phyloP scores from a whole-genome alignment of 805 yeast species.

The Candida hispaniensis region DNA sequence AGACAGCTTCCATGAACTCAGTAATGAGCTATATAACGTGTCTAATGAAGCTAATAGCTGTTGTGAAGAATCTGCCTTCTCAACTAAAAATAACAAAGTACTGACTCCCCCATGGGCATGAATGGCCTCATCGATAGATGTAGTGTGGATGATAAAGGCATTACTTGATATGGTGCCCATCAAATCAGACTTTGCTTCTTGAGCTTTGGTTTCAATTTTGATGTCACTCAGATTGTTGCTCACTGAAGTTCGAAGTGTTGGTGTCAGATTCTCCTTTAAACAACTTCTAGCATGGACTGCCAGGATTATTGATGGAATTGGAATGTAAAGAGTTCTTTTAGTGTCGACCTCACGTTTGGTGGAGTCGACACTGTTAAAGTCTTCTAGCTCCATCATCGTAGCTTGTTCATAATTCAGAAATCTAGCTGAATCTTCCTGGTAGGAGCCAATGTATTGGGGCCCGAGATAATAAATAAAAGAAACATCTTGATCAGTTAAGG shows the following conservation, averaged over 20 bases:
- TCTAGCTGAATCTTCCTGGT: constrained; percentile 6
- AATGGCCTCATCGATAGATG: constrained; percentile 10
- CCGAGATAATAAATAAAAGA: constrained; percentile 8
- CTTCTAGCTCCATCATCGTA: constrained; percentile 4
- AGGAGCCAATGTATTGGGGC: constrained; percentile 5
- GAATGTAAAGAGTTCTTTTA: constrained; percentile 2
- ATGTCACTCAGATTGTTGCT: constrained; percentile 5
- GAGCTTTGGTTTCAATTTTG: constrained; percentile 4
- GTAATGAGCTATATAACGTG: constrained; percentile 6
- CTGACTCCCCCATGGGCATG: constrained; percentile 11
- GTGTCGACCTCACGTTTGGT: constrained; percentile 1
- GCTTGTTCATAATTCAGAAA: constrained; percentile 10
- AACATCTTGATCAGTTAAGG: constrained; percentile 7
- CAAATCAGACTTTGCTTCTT: no score
- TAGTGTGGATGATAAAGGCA: not conserved
- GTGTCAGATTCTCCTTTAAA: no score
- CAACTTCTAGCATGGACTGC: no score
- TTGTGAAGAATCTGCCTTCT: constrained; percentile 1
- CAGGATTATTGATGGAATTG: constrained; percentile 6
- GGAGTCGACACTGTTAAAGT: no score
- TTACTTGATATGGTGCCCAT: constrained; percentile 10
- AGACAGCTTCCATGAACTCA: constrained; percentile 11
- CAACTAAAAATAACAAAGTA: constrained; percentile 5
- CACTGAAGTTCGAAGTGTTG: constrained; percentile 1
- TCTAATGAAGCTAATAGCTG: constrained; percentile 6